Conservation (phyloP, 495 filamentous ascomycete species). For the Aspergillus olivimuriae region DNA sequence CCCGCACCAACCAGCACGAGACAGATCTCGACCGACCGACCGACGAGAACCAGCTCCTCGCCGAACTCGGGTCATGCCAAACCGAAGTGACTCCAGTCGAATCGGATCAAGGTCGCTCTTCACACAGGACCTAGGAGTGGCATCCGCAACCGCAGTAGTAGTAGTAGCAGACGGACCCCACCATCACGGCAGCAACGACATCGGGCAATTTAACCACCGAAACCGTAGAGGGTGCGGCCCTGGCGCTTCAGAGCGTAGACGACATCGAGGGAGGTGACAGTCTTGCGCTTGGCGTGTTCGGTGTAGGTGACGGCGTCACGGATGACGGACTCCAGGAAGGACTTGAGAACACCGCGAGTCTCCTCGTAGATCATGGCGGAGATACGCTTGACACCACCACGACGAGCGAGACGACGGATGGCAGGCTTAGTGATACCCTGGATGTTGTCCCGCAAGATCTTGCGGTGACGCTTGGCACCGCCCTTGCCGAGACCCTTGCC, state of each 20-base stretch:
- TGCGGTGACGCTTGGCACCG: conserved; percentile 97
- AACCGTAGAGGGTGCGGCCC: conserved; percentile 95
- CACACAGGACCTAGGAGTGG: too few species aligned
- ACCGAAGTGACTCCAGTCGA: too few species aligned
- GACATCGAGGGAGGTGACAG: conserved; percentile 89
- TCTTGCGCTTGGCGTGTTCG: conserved; percentile 97
- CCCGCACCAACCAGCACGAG: not conserved
- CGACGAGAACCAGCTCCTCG: too few species aligned
- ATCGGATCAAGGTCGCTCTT: too few species aligned
- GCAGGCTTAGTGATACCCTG: conserved; percentile 75
- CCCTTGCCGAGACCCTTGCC: conserved; percentile 83
- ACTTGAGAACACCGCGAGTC: conserved; percentile 61
- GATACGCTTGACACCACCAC: conserved; percentile 62
- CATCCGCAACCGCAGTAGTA: too few species aligned
- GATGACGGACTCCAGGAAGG: conserved; percentile 62
- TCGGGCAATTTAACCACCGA: conserved; percentile 81
- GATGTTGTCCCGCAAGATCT: conserved; percentile 99
- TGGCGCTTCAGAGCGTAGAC: conserved; percentile 95
- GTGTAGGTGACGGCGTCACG: conserved; percentile 98
- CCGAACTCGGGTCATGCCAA: too few species aligned
- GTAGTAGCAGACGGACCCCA: too few species aligned
- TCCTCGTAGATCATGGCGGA: conserved; percentile 67
- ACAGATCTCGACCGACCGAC: too few species aligned
- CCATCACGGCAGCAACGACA: too few species aligned
- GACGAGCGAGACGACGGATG: conserved; percentile 59